Conservation (phyloP, 805 yeast genomes). For the Candida hungchunana region DNA sequence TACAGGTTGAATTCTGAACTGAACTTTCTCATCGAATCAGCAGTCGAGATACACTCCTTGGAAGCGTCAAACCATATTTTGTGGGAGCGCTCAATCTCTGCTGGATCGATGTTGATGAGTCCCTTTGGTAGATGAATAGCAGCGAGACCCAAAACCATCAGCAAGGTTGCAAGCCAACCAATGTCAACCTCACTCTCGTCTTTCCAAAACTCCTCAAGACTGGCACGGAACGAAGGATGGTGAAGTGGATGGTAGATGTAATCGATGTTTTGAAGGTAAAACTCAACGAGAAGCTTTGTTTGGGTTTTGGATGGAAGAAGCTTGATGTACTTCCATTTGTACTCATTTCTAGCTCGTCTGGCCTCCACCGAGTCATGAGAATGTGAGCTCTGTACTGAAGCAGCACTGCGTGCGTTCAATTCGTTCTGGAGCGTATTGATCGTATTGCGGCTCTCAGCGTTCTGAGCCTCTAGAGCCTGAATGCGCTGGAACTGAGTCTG, state of each 20-base stretch:
- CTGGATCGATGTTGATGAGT: slow-evolving; percentile 22
- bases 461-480: slow-evolving; percentile 18
- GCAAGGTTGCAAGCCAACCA: slow-evolving; percentile 24
- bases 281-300: slow-evolving; percentile 24
- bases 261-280: slow-evolving; percentile 26
- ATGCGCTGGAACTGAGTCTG: slow-evolving; percentile 15
- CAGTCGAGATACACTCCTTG: slow-evolving; percentile 20
- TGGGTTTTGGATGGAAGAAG: slow-evolving; percentile 24
- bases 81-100: slow-evolving; percentile 24
- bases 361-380: slow-evolving; percentile 1
- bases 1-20: slow-evolving; percentile 16
- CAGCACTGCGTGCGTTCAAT: slow-evolving; percentile 1
- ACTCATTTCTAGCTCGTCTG: slow-evolving; percentile 11
- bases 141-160: slow-evolving; percentile 25
- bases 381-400: neutral
- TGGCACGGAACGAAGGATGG: slow-evolving; percentile 24
- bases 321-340: slow-evolving; percentile 18
- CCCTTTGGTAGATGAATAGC: slow-evolving; percentile 28
- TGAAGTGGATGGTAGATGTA: slow-evolving; percentile 30
- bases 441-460: slow-evolving; percentile 6
- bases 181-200: slow-evolving; percentile 20
- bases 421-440: slow-evolving; percentile 12
- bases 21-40: slow-evolving; percentile 16
- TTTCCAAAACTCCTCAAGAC: slow-evolving; percentile 20
- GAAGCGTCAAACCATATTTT: slow-evolving; percentile 28